phyloP scores from a whole-genome alignment of 805 yeast species.

The Sugiyamaella smithiae region DNA sequence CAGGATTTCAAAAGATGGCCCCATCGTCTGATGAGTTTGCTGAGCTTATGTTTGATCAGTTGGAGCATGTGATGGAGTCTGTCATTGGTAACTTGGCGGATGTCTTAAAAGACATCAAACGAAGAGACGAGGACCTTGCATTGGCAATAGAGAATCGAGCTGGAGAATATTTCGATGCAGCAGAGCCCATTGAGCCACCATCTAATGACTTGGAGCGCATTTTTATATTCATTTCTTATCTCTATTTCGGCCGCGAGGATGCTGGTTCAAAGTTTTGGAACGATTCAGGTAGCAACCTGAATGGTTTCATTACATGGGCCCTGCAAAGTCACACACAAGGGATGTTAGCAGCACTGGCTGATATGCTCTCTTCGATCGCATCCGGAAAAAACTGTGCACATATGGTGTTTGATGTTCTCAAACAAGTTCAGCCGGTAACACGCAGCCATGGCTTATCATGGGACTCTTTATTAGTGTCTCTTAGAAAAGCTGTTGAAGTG shows the following conservation, averaged over 20 bases:
- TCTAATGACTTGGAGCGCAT: constrained; percentile 87
- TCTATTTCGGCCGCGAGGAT: constrained; percentile 61
- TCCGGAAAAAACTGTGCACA: constrained; percentile 55
- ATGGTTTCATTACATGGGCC: constrained; percentile 89
- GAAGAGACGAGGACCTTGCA: constrained; percentile 39
- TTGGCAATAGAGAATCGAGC: constrained; percentile 15
- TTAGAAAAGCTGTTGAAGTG: constrained; percentile 38
- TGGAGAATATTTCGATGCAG: constrained; percentile 20
- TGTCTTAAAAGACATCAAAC: constrained; percentile 38
- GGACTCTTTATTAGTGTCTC: constrained; percentile 51
- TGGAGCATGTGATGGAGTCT: constrained; percentile 29
- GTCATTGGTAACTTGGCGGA: constrained; percentile 38
- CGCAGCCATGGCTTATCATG: constrained; percentile 47
- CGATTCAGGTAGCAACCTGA: constrained; percentile 59
- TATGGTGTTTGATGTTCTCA: constrained; percentile 26
- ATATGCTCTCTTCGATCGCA: constrained; percentile 73
- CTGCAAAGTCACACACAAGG: constrained; percentile 67
- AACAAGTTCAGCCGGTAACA: constrained; percentile 1
- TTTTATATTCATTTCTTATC: constrained; percentile 67
- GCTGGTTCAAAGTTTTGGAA: constrained; percentile 63
- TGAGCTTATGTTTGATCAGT: constrained; percentile 17
- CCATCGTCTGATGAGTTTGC: constrained; percentile 13
- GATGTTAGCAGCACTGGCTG: constrained; percentile 76
- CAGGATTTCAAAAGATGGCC: constrained; percentile 20
- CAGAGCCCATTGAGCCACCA: constrained; percentile 49